Percentiles rank a stretch among this genome's conserved stretches.
Evolutionary conservation across 2,329 filamentous ascomycete genomes (phyloP).

Genomic region (Ophiostoma himal-ulmi): DNA sequence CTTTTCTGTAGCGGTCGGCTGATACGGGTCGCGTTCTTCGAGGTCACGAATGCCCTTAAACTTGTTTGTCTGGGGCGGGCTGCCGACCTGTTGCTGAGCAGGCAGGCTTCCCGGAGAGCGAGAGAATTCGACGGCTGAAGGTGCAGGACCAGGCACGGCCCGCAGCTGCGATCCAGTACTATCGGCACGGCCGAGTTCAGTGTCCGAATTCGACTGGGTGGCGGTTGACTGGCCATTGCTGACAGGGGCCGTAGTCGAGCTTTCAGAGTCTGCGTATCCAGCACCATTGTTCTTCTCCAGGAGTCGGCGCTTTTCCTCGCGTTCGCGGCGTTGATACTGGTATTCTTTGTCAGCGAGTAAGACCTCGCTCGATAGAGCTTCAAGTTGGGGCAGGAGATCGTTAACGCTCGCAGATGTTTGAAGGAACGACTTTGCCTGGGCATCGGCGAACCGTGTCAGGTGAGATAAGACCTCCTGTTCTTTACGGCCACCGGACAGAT

Average conservation of each 20-base stretch:
- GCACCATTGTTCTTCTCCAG: constrained; percentile 75
- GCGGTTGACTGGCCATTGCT: constrained; percentile 25
- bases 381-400: constrained; percentile 76
- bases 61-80: constrained; percentile 50
- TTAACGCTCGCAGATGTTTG: constrained; percentile 82
- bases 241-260: not conserved
- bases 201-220: constrained; percentile 52
- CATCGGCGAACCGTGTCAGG: constrained; percentile 87
- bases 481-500: constrained; percentile 96
- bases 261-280: constrained; percentile 43
- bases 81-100: constrained; percentile 43
- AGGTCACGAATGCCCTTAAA: constrained; percentile 93
- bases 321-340: constrained; percentile 87
- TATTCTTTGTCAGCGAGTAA: constrained; percentile 92
- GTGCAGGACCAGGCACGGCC: constrained; percentile 41
- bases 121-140: constrained; percentile 42
- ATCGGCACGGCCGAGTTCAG: constrained; percentile 65
- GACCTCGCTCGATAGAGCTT: constrained; percentile 85
- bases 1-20: constrained; percentile 48
- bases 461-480: constrained; percentile 95
- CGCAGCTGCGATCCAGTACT: constrained; percentile 66
- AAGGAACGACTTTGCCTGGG: constrained; percentile 78
- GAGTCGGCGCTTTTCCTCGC: constrained; percentile 86
- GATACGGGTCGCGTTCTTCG: constrained; percentile 69
- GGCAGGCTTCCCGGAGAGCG: constrained; percentile 53